phyloP scores from a whole-genome alignment of 1,139 yeast genomes.

The Debaryomyces fabryi region DNA sequence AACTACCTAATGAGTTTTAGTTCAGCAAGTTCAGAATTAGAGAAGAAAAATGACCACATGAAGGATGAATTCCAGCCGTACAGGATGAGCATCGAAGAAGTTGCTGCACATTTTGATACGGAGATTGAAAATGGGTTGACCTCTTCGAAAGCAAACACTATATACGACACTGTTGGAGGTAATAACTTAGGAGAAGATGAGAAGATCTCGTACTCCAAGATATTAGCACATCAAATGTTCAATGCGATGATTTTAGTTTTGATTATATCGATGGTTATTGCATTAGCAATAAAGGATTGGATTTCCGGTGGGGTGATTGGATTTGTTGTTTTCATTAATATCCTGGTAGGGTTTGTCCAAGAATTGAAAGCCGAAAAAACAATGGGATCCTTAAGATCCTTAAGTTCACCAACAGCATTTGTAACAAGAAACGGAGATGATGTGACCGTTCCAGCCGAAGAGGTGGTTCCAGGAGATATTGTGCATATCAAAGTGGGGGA shows the following conservation, averaged over 20 bases:
- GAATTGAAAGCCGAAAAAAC: slow-evolving; percentile 78
- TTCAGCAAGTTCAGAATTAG: slow-evolving; percentile 11
- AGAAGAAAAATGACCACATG: slow-evolving; percentile 15
- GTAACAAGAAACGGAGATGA: slow-evolving; percentile 68
- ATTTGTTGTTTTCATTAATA: slow-evolving; percentile 67
- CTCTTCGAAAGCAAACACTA: slow-evolving; percentile 32
- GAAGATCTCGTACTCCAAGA: slow-evolving; percentile 57
- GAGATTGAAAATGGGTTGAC: slow-evolving; percentile 52
- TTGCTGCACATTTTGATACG: slow-evolving; percentile 41
- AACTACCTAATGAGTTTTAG: slow-evolving; percentile 5
- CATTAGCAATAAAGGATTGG: slow-evolving; percentile 77
- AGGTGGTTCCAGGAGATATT: slow-evolving; percentile 80
- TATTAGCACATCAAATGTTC: slow-evolving; percentile 69
- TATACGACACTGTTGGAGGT: slow-evolving; percentile 46
- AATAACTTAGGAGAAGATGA: slow-evolving; percentile 66
- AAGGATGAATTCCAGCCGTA: slow-evolving; percentile 26
- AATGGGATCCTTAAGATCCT: slow-evolving; percentile 71
- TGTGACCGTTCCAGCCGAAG: slow-evolving; percentile 60
- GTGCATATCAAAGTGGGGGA: slow-evolving; percentile 72
- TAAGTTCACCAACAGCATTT: slow-evolving; percentile 74
- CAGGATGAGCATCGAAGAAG: slow-evolving; percentile 35
- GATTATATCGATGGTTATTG: slow-evolving; percentile 72
- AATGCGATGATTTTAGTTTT: slow-evolving; percentile 83
- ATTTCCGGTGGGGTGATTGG: slow-evolving; percentile 84
- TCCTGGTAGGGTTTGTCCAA: slow-evolving; percentile 70